phyloP scores from a whole-genome alignment of 306 rosid species.

The Calophaca sinica region DNA sequence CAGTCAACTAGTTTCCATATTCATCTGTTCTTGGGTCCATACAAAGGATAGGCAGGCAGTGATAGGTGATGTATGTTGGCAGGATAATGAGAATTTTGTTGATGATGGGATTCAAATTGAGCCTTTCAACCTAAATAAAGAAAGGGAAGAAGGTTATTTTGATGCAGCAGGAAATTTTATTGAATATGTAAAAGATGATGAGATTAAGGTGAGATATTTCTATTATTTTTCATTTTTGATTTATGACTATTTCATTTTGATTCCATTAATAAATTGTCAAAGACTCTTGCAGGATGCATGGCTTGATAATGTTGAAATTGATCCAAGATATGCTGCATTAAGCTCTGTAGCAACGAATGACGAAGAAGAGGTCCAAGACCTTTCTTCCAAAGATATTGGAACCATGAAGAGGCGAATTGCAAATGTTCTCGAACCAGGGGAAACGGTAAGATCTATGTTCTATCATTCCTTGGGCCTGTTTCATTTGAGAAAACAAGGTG shows the following conservation, averaged over 20 bases:
- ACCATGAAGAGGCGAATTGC: slow-evolving; percentile 89
- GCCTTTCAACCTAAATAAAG: slow-evolving; percentile 86
- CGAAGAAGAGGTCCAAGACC: slow-evolving; percentile 64
- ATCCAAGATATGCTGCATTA: slow-evolving; percentile 71
- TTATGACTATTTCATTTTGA: slow-evolving; percentile 4
- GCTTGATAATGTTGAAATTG: slow-evolving; percentile 87
- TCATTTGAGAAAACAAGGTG: not conserved
- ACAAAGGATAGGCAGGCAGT: slow-evolving; percentile 55
- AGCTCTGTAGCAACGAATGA: slow-evolving; percentile 43
- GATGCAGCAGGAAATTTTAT: slow-evolving; percentile 84
- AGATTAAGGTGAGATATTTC: slow-evolving; percentile 54
- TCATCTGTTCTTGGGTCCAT: slow-evolving; percentile 50
- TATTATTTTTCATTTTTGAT: not conserved
- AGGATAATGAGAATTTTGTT: slow-evolving; percentile 70
- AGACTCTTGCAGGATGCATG: slow-evolving; percentile 78
- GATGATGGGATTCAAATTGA: slow-evolving; percentile 89
- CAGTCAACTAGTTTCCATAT: slow-evolving; percentile 47
- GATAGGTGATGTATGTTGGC: slow-evolving; percentile 58
- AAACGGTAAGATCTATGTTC: slow-evolving; percentile 60
- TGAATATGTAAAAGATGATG: slow-evolving; percentile 75
- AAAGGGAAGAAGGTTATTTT: slow-evolving; percentile 95
- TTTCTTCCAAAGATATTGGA: slow-evolving; percentile 72
- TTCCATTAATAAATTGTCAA: slow-evolving; percentile 28
- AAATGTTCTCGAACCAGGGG: slow-evolving; percentile 77
- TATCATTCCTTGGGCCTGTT: slow-evolving; percentile 21